Evolutionary conservation across 208 protist species (phyloP).

Genomic region (Leishmania amazonensis): DNA sequence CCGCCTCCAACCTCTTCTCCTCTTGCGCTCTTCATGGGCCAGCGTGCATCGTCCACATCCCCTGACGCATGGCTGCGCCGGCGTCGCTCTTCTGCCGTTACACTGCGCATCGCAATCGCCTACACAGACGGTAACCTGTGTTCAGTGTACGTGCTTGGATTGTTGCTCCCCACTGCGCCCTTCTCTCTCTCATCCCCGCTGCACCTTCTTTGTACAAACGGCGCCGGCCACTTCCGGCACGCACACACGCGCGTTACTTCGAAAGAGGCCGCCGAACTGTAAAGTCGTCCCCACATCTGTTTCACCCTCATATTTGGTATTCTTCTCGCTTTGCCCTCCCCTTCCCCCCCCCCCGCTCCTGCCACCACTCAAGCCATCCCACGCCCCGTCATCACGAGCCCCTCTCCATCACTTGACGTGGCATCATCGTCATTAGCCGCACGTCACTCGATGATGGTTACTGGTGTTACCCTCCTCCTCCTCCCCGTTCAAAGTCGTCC

Average conservation of each 20-base stretch:
- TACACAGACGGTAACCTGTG: neutral
- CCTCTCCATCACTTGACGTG: neutral
- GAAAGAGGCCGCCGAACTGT: neutral
- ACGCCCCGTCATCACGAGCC: neutral
- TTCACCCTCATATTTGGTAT: neutral
- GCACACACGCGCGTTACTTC: neutral
- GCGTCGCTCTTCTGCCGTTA: neutral
- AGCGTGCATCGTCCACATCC: neutral
- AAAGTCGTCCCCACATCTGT: neutral
- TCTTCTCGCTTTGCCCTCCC: neutral
- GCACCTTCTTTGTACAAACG: neutral
- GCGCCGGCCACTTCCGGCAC: neutral
- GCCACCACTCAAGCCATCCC: neutral
- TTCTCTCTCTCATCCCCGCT: neutral
- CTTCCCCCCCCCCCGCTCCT: neutral
- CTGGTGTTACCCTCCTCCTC: neutral
- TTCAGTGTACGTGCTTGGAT: neutral
- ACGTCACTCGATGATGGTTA: neutral
- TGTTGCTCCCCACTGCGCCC: neutral
- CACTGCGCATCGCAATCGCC: neutral
- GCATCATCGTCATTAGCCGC: neutral
- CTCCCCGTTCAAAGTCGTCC: neutral
- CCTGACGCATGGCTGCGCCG: neutral
- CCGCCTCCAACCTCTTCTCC: neutral
- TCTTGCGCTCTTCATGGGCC: neutral